Percentiles rank a stretch among this genome's conserved stretches.
These are phyloP conservation scores for Candida oleophila DNA, from an alignment of 805 yeast genomes.

Conservation along the genomic window DNA sequence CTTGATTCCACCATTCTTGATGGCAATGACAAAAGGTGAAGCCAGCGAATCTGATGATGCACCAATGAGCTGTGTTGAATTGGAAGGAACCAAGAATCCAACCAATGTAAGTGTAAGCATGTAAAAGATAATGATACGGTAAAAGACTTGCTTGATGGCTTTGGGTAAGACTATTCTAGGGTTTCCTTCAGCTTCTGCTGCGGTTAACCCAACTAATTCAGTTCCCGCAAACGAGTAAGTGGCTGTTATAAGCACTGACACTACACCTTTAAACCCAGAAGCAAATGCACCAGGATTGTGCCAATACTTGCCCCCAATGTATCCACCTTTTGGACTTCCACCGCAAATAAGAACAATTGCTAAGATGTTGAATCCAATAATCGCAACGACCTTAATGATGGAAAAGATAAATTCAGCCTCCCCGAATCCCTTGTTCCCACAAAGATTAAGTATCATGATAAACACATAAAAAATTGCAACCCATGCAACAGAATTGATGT, in stretches of 20 bases:
- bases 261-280: slow-evolving; percentile 43
- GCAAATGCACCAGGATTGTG: slow-evolving; percentile 55
- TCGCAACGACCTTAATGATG: slow-evolving; percentile 59
- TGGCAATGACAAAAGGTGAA: slow-evolving; percentile 33
- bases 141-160: slow-evolving; percentile 43
- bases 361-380: slow-evolving; percentile 56
- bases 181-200: slow-evolving; percentile 39
- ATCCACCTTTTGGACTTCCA: slow-evolving; percentile 49
- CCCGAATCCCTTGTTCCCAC: slow-evolving; percentile 59
- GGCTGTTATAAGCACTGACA: slow-evolving; percentile 39
- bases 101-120: slow-evolving; percentile 45
- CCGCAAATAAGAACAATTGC: slow-evolving; percentile 43
- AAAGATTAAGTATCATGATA: slow-evolving; percentile 44
- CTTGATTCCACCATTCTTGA: slow-evolving; percentile 31
- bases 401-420: slow-evolving; percentile 68
- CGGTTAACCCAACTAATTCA: slow-evolving; percentile 40
- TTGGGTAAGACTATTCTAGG: slow-evolving; percentile 38
- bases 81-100: slow-evolving; percentile 55
- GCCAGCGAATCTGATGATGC: slow-evolving; percentile 22
- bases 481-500: slow-evolving; percentile 56
- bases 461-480: slow-evolving; percentile 52
- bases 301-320: slow-evolving; percentile 52
- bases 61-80: slow-evolving; percentile 26
- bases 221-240: slow-evolving; percentile 44
- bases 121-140: slow-evolving; percentile 42